Base-by-base conservation (phyloP, 2,329 filamentous ascomycete genomes). In the Endoconidiophora laricicola region DNA sequence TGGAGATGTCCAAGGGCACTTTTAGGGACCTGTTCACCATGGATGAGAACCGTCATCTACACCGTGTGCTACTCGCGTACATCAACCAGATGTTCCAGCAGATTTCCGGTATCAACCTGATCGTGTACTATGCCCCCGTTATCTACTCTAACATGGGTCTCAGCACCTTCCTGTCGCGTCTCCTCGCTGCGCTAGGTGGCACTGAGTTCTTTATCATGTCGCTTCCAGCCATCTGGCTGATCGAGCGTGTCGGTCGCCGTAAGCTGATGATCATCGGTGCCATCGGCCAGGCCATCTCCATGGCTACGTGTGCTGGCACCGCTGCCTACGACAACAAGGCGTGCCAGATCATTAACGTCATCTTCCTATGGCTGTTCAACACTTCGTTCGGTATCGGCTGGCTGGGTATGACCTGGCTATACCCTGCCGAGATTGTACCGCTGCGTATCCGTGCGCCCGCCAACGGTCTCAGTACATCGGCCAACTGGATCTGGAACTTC, bases 201-300 rank as follows among this genome's bases (percentile, higher is more conserved):
- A 65, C 61, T 53, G 69, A 80, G 56, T 67, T 76, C 48, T 67
- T 80, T 60, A 76, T 81, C 60, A 79, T 70, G 48, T 50, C 48
- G 7, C 42, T 50, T 26, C 48, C 48, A 4, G n/a, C 48, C 1
- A 68, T 73, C 18, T 78, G 78, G 60, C 68, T 81, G 23, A 76
- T 82, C 37, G 79, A 83, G 61, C 71, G 74, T 1, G 74, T 80
- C 3, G 80, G 80, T 9, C 77, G 83, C 24, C 72, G 82, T 16
- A 74, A 75, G 58, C 71, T 86, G 54, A 86, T 87, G 79, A 64
- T 86, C 16, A 75, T 84, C 55, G 81, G 81, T 48, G 76, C 76
- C 37, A 59, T 71, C 1, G 77, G 64, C 9, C 78, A 79, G 42
- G 71, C 69, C 7, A 62, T 78, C 42, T 74, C 73, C 0, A 62